Evolutionary conservation across 2,329 filamentous ascomycete species (phyloP).

Genomic region (Claviceps sp.): DNA sequence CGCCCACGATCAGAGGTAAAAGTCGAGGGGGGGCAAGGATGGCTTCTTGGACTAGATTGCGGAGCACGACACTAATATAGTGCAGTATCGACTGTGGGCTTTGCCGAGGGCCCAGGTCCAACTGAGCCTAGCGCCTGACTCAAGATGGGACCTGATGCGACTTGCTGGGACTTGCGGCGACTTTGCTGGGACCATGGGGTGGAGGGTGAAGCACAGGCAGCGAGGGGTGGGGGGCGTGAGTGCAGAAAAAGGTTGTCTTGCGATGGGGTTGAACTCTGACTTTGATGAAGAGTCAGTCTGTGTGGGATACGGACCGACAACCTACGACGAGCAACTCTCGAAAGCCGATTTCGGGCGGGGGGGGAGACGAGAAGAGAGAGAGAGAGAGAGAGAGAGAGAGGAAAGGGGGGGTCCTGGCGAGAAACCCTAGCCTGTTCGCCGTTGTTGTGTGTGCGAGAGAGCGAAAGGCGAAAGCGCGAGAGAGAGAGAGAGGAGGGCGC

Average conservation of each 20-base stretch:
- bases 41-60: slow-evolving; percentile 19
- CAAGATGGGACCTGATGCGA: slow-evolving; percentile 11
- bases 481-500: background rate
- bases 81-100: slow-evolving; percentile 19
- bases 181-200: background rate
- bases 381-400: background rate
- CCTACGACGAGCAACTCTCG: background rate
- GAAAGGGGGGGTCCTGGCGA: background rate
- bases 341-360: slow-evolving; percentile 2
- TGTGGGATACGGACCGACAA: slow-evolving; percentile 1
- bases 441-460: background rate
- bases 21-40: slow-evolving; percentile 12
- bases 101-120: slow-evolving; percentile 20
- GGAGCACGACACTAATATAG: slow-evolving; percentile 28
- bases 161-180: slow-evolving; percentile 1
- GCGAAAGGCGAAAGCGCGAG: background rate
- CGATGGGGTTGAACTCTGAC: slow-evolving; percentile 3
- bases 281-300: slow-evolving; percentile 3
- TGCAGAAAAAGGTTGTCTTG: slow-evolving; percentile 1
- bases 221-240: background rate
- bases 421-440: background rate
- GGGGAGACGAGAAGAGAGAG: background rate
- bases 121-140: slow-evolving; percentile 22
- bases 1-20: slow-evolving; percentile 13
- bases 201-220: background rate